Evolutionary conservation across 2,329 filamentous ascomycete species (phyloP), one percentile per base, ranked within the genome.

Genomic region (Ceratocystis albifundus): DNA sequence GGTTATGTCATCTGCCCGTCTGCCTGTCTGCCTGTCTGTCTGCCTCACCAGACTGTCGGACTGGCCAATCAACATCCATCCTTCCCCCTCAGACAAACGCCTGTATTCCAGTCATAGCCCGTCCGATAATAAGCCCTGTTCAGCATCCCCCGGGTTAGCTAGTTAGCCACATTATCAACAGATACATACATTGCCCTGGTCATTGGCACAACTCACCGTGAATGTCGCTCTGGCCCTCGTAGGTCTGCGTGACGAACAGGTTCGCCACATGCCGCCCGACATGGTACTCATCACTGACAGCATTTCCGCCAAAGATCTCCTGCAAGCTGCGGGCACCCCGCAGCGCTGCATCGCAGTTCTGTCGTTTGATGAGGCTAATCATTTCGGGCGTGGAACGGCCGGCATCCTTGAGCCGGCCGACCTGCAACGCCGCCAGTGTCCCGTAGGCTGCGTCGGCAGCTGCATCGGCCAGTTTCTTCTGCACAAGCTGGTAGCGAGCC

Each of bases 161-260:
- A 4, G 22, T 28, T 6, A 48, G 41, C 46, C 63, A 64, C 30
- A n/a, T 20, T 12, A n/a, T 12, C 25, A 22, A 50, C 46, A 32
- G 22, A 1, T 25, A 12, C 25, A 12, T 28, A 6, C 22, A 12
- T n/a, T n/a, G n/a, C n/a, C 41, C 10, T 62, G 15, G 36, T 62
- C 15, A 62, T 46, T n/a, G 44, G 10, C 68, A 67, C 41, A 66
- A 84, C 88, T 82, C 78, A 93, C 90, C 85, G 76, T 97, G 94
- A 74, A 97, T 97, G 77, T 97, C 94, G 74, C 92, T 96, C 77
- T 97, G 94, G 25, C 94, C 94, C 78, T 99, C 94, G 72, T 99
- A 99, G 1, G 93, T 97, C 78, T 97, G 93, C 65, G 93, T 95
- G 65, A 99, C 94, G 76, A 95, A 99, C 70, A 99, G 76, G 75